Evolutionary conservation across 2,329 filamentous ascomycete species (phyloP).

Genomic region (Claviceps cyperi): DNA sequence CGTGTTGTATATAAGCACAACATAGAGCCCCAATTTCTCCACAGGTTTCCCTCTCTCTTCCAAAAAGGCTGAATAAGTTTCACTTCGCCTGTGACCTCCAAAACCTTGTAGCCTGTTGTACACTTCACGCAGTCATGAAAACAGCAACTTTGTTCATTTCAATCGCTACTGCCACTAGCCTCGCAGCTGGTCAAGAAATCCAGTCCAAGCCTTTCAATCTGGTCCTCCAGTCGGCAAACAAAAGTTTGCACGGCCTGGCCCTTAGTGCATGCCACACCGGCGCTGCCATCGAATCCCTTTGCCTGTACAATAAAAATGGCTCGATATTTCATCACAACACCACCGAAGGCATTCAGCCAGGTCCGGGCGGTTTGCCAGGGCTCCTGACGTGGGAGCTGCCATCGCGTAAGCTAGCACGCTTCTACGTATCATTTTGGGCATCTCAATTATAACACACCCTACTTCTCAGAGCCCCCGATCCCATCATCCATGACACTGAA

Average conservation of each 20-base stretch:
- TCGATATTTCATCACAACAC: conserved; percentile 8
- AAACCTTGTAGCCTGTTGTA: neutral
- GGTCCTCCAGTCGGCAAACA: conserved; percentile 6
- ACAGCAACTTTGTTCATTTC: neutral
- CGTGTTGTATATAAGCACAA: too few species aligned
- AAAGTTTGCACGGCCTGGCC: conserved; percentile 7
- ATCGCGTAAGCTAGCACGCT: neutral
- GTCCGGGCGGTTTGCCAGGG: conserved; percentile 5
- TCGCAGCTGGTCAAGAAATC: conserved; percentile 6
- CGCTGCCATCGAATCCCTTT: conserved; percentile 11
- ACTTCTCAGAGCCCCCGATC: neutral
- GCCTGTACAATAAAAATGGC: neutral
- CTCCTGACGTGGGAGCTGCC: conserved; percentile 7
- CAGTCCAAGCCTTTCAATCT: conserved; percentile 12
- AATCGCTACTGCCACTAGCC: conserved; percentile 2
- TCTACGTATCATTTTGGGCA: neutral
- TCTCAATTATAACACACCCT: neutral
- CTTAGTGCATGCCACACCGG: conserved; percentile 10
- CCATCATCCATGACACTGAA: conserved; percentile 8
- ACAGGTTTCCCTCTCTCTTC: too few species aligned
- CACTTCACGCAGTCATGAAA: conserved; percentile 6
- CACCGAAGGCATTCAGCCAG: conserved; percentile 5
- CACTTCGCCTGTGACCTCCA: too few species aligned
- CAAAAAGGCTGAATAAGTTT: too few species aligned
- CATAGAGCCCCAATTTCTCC: too few species aligned